Percentiles rank a stretch among this genome's conserved stretches.
phyloP scores from a whole-genome alignment of 163 green algal genomes.

The Prototheca cutis region DNA sequence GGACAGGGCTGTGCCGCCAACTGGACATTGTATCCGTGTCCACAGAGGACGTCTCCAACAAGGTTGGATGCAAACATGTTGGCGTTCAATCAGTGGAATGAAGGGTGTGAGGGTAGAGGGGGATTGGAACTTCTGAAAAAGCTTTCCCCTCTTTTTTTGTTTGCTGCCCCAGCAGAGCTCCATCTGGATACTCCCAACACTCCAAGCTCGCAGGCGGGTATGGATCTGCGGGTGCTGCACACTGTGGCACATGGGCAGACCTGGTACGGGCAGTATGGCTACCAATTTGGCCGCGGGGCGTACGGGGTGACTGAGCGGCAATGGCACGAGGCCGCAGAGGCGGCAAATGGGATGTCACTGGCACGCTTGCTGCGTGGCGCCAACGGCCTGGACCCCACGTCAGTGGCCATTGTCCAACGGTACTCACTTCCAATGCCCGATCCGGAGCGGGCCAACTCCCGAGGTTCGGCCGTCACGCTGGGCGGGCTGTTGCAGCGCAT shows the following conservation, averaged over 20 bases:
- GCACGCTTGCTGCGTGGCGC: not conserved
- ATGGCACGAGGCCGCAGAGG: too few relatives aligned
- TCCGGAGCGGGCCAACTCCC: too few relatives aligned
- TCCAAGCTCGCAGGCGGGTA: conserved; percentile 49
- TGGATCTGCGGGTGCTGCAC: conserved; percentile 87
- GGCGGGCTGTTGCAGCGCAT: conserved; percentile 41
- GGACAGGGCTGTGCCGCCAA: conserved; percentile 76
- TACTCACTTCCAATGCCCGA: too few relatives aligned
- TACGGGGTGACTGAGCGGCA: conserved; percentile 85
- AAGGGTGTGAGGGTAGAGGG: too few relatives aligned
- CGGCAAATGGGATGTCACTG: too few relatives aligned
- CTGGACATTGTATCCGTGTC: conserved; percentile 62
- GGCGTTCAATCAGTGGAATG: too few relatives aligned
- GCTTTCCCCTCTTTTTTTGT: too few relatives aligned
- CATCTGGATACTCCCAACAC: too few relatives aligned
- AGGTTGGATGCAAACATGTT: conserved; percentile 37
- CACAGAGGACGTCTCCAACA: conserved; percentile 92
- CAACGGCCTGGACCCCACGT: too few relatives aligned
- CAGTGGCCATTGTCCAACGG: too few relatives aligned
- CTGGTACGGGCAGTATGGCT: conserved; percentile 92
- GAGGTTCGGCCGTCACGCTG: conserved; percentile 8
- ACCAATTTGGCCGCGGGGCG: conserved; percentile 73
- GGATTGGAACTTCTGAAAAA: too few relatives aligned
- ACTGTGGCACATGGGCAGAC: conserved; percentile 54
- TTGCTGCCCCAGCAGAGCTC: too few relatives aligned